Evolutionary conservation across 2,329 filamentous ascomycete species (phyloP), one percentile per base, ranked within the genome.

Genomic region (Myriosclerotinia curreyana): DNA sequence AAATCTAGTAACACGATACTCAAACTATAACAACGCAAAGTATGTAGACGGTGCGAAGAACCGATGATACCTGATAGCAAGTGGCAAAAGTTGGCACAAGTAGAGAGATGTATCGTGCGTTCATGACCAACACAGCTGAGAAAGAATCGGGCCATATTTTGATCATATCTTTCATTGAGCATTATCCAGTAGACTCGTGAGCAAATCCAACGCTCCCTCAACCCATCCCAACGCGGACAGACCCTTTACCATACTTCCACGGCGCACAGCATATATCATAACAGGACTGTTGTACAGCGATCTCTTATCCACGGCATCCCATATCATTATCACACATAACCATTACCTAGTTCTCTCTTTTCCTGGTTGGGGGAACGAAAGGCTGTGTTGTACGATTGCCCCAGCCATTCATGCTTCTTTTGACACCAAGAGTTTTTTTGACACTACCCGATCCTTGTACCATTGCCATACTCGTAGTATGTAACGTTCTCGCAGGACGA

Each of bases 401-500:
- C 82, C 82, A 83, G 2, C 79, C 79, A 66, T 81, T 77, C 75
- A 84, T 77, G 60, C 77, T 80, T 61, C 72, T 66, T 66, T 79
- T 76, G 65, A 81, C 76, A 1, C 82, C 82, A 62, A 83, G 67
- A n/a, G 81, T 83, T 69, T 75, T 80, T 67, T 77, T 77, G 56
- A 72, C 34, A 42, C 64, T 42, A 50, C 40, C 56, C 0, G 64
- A 40, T 51, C 44, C 31, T 25, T 69, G 67, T 20, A 67, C 40
- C n/a, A 67, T 67, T 20, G 65, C 50, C n/a, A 71, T 67, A 36
- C 66, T 74, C 1, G 71, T 74, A 5, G 65, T 66, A 64, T 72
- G 70, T 38, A 69, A 66, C 14, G 69, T 69, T 34, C 52, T 56
- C 22, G 70, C 64, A 6, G 71, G 67, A 22, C 72, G 68, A 48